Percentiles rank a stretch among this genome's conserved stretches.
Conservation (phyloP, 768 basidiomycete genomes). For the Mrakia frigida region DNA sequence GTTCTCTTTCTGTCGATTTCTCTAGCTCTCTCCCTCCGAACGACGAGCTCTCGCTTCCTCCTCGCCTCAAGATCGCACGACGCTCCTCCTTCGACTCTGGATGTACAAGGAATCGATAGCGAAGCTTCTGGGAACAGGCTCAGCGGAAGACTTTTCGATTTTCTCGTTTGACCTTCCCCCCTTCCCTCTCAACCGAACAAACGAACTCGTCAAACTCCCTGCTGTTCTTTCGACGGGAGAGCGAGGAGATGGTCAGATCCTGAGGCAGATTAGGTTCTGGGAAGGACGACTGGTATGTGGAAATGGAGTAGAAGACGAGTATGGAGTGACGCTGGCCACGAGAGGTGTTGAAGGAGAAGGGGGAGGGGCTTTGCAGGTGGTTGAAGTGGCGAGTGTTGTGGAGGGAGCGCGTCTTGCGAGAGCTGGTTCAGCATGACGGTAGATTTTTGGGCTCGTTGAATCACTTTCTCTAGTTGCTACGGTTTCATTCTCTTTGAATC, state of each 20-base stretch:
- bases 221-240: background rate
- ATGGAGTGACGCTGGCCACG: background rate
- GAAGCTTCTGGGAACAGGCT: slow-evolving; percentile 62
- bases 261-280: background rate
- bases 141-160: background rate
- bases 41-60: slow-evolving; percentile 41
- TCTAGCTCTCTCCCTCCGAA: slow-evolving; percentile 23
- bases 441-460: background rate
- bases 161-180: background rate
- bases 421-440: background rate
- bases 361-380: background rate
- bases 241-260: background rate
- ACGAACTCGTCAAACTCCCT: background rate
- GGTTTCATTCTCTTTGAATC: background rate
- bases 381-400: background rate
- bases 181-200: background rate
- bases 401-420: slow-evolving; percentile 1
- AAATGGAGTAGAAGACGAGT: background rate
- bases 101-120: slow-evolving; percentile 88
- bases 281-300: background rate
- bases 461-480: no score
- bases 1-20: background rate
- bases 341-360: background rate
- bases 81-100: slow-evolving; percentile 73
- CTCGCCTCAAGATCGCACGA: slow-evolving; percentile 45